Conservation (phyloP, 2,329 filamentous ascomycete species). For the Paradendryphiella salina region DNA sequence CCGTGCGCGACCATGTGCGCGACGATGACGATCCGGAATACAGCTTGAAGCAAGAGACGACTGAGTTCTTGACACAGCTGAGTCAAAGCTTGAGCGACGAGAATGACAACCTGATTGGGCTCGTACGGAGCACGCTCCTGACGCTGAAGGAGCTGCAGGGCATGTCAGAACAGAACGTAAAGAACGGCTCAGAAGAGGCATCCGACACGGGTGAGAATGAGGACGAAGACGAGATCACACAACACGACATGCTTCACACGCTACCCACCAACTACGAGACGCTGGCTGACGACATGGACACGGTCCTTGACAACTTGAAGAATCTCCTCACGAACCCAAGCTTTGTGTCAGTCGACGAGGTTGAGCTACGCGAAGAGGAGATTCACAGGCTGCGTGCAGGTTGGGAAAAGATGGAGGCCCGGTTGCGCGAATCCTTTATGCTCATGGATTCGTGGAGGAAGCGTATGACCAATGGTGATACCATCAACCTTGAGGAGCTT, state of each 20-base stretch:
- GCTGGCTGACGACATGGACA: conserved; percentile 72
- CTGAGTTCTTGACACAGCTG: conserved; percentile 83
- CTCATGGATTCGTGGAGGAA: conserved; percentile 93
- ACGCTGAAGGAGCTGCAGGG: conserved; percentile 69
- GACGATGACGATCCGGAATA: conserved; percentile 62
- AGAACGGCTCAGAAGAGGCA: conserved; percentile 30
- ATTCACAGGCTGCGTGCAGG: conserved; percentile 80
- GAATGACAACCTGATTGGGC: conserved; percentile 77
- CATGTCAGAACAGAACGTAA: conserved; percentile 47
- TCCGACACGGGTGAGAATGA: conserved; percentile 38
- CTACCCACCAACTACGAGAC: conserved; percentile 67
- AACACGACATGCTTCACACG: conserved; percentile 47
- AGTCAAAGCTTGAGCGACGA: conserved; percentile 86
- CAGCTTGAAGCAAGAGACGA: conserved; percentile 82
- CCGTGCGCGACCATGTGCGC: conserved; percentile 59
- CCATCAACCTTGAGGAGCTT: conserved; percentile 64
- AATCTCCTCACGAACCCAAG: conserved; percentile 90
- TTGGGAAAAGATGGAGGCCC: conserved; percentile 90
- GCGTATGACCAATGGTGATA: conserved; percentile 71
- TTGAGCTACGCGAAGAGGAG: conserved; percentile 88
- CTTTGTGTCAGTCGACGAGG: conserved; percentile 93
- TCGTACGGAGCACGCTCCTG: conserved; percentile 71
- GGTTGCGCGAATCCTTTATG: conserved; percentile 85
- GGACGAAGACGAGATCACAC: conserved; percentile 43
- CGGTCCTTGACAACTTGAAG: conserved; percentile 77